Conservation (phyloP, 768 basidiomycete genomes). For the Russula compacta region DNA sequence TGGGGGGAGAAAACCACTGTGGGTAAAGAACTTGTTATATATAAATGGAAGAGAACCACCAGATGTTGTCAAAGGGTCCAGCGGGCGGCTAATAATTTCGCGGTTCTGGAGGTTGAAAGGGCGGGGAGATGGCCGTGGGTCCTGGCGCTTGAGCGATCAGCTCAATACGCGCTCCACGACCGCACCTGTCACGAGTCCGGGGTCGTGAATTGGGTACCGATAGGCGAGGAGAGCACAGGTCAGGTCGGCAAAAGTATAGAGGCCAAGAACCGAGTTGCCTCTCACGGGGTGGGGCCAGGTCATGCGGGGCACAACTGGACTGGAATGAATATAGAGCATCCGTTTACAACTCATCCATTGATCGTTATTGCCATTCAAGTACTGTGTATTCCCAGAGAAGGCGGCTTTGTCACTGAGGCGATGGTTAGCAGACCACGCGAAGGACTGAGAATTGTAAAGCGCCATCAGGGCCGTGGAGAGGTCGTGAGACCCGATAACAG, state of each 20-base stretch:
- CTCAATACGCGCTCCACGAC: neutral
- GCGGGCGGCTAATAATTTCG: neutral
- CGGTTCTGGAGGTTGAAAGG: neutral
- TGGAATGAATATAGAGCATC: neutral
- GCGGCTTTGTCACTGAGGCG: too few species aligned
- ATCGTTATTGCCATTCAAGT: too few species aligned
- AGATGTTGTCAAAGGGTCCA: neutral
- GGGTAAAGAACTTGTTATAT: neutral
- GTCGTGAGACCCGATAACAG: too few species aligned
- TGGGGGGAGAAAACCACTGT: neutral
- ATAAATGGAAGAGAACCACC: neutral
- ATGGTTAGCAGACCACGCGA: too few species aligned
- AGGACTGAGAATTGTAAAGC: too few species aligned
- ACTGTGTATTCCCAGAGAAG: too few species aligned
- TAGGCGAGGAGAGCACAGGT: neutral
- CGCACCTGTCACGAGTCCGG: neutral
- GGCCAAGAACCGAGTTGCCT: too few species aligned
- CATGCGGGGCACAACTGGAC: too few species aligned
- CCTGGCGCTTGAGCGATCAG: neutral
- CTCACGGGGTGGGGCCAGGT: too few species aligned
- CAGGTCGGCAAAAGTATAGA: neutral
- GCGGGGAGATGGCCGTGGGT: neutral
- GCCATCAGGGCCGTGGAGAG: too few species aligned
- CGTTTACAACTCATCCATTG: too few species aligned
- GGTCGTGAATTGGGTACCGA: neutral